Evolutionary conservation across 108 stramenopile species (phyloP).

Genomic region (Poteriospumella lacustris): DNA sequence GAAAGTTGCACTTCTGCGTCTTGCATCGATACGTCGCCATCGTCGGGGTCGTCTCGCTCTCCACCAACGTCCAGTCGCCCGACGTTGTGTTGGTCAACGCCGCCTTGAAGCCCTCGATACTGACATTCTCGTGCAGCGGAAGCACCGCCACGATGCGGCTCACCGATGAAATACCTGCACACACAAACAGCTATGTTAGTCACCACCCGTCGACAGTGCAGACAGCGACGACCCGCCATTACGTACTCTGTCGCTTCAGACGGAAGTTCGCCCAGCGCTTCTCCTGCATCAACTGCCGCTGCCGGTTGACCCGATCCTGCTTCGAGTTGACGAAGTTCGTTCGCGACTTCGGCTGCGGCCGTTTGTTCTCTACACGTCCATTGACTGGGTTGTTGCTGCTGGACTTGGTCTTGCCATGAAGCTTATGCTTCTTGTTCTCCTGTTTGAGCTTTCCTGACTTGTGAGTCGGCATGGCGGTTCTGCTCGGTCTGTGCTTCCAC

Average conservation of each 20-base stretch:
- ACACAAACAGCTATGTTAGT: neutral
- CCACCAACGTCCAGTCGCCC: neutral
- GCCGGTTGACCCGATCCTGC: slow-evolving; percentile 46
- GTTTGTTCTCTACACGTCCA: neutral
- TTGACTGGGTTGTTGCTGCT: neutral
- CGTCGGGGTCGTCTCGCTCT: neutral
- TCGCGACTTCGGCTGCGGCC: neutral
- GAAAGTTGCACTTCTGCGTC: neutral
- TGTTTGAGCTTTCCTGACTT: neutral
- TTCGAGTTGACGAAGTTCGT: slow-evolving; percentile 6
- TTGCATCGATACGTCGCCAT: neutral
- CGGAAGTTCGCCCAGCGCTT: slow-evolving; percentile 50
- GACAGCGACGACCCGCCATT: slow-evolving; percentile 25
- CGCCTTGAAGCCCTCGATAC: neutral
- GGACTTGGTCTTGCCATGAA: neutral
- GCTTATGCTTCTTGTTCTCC: neutral
- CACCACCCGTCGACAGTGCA: neutral
- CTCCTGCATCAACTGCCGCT: slow-evolving; percentile 45
- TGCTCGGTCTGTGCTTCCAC: no score
- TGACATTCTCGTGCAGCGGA: neutral
- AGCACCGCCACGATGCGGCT: neutral
- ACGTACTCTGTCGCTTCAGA: slow-evolving; percentile 41
- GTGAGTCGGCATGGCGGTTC: slow-evolving; percentile 17
- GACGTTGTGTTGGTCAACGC: neutral
- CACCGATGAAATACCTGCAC: neutral